phyloP scores from a whole-genome alignment of 306 rosid species.

The Cicer chorassanicum region DNA sequence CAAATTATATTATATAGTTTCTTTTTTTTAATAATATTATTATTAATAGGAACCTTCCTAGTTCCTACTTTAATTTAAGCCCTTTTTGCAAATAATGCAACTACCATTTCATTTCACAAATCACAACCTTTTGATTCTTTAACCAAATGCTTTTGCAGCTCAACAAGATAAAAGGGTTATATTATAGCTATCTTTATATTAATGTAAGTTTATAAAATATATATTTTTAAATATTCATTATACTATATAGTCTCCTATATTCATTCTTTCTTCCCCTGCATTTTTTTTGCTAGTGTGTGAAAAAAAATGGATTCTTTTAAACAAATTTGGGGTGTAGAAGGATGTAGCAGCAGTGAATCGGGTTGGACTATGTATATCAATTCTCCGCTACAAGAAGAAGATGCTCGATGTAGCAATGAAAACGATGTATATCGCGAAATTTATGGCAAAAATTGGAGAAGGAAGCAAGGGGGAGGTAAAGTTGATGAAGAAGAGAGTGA shows the following conservation, averaged over 20 bases:
- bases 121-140: conserved; percentile 33
- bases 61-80: conserved; percentile 50
- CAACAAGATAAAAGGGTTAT: conserved; percentile 32
- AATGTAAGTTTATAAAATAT: conserved; percentile 40
- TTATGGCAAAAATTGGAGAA: conserved; percentile 42
- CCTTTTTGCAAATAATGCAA: conserved; percentile 41
- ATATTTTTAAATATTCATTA: conserved; percentile 29
- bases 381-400: conserved; percentile 74
- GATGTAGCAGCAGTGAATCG: conserved; percentile 85
- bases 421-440: conserved; percentile 37
- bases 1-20: conserved; percentile 38
- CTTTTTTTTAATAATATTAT: conserved; percentile 4
- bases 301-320: conserved; percentile 48
- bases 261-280: conserved; percentile 26
- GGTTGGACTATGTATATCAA: conserved; percentile 86
- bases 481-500: conserved; percentile 68
- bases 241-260: conserved; percentile 40
- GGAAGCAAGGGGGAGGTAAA: conserved; percentile 1
- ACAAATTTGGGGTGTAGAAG: conserved; percentile 63
- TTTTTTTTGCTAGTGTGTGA: background rate
- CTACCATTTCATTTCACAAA: conserved; percentile 40
- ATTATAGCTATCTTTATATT: background rate
- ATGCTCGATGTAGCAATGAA: conserved; percentile 53
- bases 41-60: conserved; percentile 52
- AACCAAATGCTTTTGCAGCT: conserved; percentile 43